Base-by-base conservation (phyloP, 805 yeast species). In the Saturnispora bothae region DNA sequence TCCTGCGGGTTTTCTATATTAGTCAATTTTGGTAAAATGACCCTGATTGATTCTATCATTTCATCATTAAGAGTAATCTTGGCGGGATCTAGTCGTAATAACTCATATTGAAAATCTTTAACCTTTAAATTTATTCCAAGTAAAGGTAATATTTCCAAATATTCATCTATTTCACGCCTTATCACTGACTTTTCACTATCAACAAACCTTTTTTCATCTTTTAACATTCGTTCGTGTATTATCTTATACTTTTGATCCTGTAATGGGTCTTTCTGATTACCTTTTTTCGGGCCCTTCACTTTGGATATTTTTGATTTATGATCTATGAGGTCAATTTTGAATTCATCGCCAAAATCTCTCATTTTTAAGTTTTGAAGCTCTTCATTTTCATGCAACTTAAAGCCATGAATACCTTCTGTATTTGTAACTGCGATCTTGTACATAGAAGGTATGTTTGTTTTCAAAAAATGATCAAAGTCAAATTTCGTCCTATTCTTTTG, bases 181-280 rank as follows among this genome's bases (percentile, higher is more conserved):
- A 76, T 61, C 39, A 69, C 65, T 34, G 65, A 69, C 19, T 71
- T 60, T 46, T 81, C 88, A 2, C 68, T 60, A 26, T 63, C 63
- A 21, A 65, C 59, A 71, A 78, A 75, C 33, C 72, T 65, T 42
- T 68, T 68, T 54, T 83, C 94, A 37, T 76, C 78, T 39, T 71
- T 71, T 44, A 69, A 72, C 75, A 79, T 72, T 28, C 70, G 64
- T 30, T 66, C 65, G 56, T 81, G 88, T 48, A 66, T 71, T 12
- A 60, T 43, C 22, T 54, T 48, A 51, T 61, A 76, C 12, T 60
- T 15, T 0, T 52, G 46, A 51, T 75, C 80, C 1, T 55, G 48
- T 34, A 82, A 57, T 4, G 76, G 73, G 47, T 72, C 78, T 8
- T 36, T 15, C 1, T n/a, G 18, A 3, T 3, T 4, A 13, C 28